A percentile compares a stretch with the other conserved stretches of the same genome.
Evolutionary conservation across 2,329 filamentous ascomycete genomes (phyloP).

Genomic region (Pleurostoma richardsiae): DNA sequence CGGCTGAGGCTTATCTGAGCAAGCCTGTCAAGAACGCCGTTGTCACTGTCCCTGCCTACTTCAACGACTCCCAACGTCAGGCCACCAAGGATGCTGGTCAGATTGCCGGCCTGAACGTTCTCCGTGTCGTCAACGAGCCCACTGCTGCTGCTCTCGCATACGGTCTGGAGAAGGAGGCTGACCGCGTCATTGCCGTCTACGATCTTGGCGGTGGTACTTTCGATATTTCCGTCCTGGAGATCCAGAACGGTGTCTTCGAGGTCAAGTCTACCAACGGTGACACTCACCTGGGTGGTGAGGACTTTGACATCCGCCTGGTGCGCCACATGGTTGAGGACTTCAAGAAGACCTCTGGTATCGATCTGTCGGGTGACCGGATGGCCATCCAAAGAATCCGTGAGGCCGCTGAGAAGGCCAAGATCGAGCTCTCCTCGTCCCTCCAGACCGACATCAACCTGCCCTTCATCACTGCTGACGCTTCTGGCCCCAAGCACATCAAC

Average conservation of each 20-base stretch:
- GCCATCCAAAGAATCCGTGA: constrained; percentile 98
- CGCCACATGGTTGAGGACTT: constrained; percentile 91
- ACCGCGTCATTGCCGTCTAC: constrained; percentile 89
- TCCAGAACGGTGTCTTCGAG: constrained; percentile 97
- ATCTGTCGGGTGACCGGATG: constrained; percentile 91
- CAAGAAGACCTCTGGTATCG: constrained; percentile 92
- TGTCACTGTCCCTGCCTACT: constrained; percentile 95
- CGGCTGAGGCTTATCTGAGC: constrained; percentile 86
- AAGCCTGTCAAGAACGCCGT: constrained; percentile 93
- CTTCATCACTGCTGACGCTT: constrained; percentile 95
- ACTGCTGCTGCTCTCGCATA: constrained; percentile 94
- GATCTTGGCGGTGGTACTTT: constrained; percentile 98
- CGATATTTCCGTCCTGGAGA: constrained; percentile 97
- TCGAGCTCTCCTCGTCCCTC: constrained; percentile 89
- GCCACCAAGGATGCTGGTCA: constrained; percentile 97
- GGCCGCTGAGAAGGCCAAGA: constrained; percentile 99
- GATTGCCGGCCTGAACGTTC: constrained; percentile 92
- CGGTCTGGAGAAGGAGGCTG: constrained; percentile 89
- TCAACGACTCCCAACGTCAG: constrained; percentile 97
- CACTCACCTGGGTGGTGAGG: constrained; percentile 95
- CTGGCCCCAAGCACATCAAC: constrained; percentile 98
- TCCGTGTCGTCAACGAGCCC: constrained; percentile 97
- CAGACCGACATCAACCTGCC: constrained; percentile 98
- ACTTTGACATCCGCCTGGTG: constrained; percentile 93
- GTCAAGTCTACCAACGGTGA: constrained; percentile 99